Base-by-base conservation (phyloP, 345 rosid genomes). In the Bruguiera gymnorhiza region DNA sequence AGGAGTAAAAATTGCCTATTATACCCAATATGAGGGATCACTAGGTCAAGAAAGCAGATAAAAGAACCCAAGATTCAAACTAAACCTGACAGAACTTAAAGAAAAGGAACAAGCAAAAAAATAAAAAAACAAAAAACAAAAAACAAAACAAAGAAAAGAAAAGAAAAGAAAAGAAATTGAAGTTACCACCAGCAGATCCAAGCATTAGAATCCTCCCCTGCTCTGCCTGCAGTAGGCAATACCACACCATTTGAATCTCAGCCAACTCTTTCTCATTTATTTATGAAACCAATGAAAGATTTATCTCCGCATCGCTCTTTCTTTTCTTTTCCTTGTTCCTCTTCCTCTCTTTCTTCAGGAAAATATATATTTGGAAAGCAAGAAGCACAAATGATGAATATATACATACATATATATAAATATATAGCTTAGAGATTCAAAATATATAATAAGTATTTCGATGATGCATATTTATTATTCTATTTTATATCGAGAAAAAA, bases 171-270 rank as follows among this genome's bases (percentile, higher is more conserved):
- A n/a, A 24, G 50, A 66, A 66, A 52, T 24, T 19, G 34, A 15
- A 37, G 26, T 65, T 76, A 76, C 79, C 79, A 70, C 74, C 74
- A 76, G 78, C 76, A 77, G 82, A 82, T 80, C 86, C 75, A 56
- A 51, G 70, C 82, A 83, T 66, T 65, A 23, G 66, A 76, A 71
- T 75, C 74, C 9, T 27, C 68, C 10, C 60, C 24, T 18, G 26
- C 37, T 24, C 10, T 20, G 1, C 69, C 57, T 70, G 74, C 46
- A 13, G 50, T 43, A 43, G 19, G 50, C 50, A 15, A 43, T 13
- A 43, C 50, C 50, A 43, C 50, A 43, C 50, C 50, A 43, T 13
- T 43, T 74, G 84, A 74, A 74, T 78, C 77, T 76, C 62, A 66
- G 8, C 54, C 73, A 19, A 62, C 54, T 65, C 57, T 15, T 21